Evolutionary conservation across 2,329 filamentous ascomycete species (phyloP), one percentile per base, ranked within the genome.

Genomic region (Aspergillus niger): DNA sequence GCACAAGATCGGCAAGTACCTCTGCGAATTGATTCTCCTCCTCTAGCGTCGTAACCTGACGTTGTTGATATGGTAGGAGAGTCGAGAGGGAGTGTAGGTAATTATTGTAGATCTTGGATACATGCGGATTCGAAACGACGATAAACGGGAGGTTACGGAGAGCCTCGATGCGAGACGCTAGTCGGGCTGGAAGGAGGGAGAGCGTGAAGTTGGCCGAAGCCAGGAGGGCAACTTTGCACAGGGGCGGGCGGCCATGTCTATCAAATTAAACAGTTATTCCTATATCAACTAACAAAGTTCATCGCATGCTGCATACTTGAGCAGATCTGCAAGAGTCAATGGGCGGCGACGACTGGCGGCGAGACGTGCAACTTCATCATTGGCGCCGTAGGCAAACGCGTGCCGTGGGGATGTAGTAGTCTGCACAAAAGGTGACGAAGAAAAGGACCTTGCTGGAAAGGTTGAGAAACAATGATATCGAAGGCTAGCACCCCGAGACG

Each of bases 41-140:
- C 61, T 96, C 89, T 49, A 95, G 81, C 1, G 86, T 91, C 50
- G 85, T 86, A 63, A 96, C 92, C 59, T 85, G 83, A 59, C 84
- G 82, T 72, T 90, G 84, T 32, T 89, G 88, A 71, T 94, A 97
- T 5, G 94, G 93, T 3, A 98, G 85, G 15, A 99, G 83, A 0
- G 92, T 96, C 2, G 91, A 94, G 20, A 99, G 82, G 2, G 92
- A 97, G 77, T 97, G 93, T 48, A 96, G 83, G 76, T 99, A 99
- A 78, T 97, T 98, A 77, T 91, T 89, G 82, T 98, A 97, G 66
- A 99, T 99, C 70, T 90, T 89, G 26, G 89, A 91, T 68, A 99
- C 92, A 74, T 97, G 92, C 1, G 92, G 91, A 74, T 99, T 98
- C n/a, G 94, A 93, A 26, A 99, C 95, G 58, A 99, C 94, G 65